Percentiles rank a stretch among this genome's conserved stretches.
phyloP scores from a whole-genome alignment of 164 flowering plant genomes.

The Cinnamomum micranthum region DNA sequence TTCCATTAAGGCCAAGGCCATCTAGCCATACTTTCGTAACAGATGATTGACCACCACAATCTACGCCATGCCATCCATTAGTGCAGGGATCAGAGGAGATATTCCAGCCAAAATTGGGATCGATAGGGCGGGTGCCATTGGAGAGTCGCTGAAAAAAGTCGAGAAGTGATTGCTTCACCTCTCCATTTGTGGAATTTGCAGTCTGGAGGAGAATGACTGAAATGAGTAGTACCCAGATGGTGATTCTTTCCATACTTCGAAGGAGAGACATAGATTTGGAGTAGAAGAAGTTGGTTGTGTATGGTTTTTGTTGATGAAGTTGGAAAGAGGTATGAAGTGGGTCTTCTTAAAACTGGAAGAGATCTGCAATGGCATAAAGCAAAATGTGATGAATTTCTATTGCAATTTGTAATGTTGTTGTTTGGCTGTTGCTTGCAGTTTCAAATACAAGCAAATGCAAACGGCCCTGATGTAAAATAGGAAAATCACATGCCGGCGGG shows the following conservation, averaged over 20 bases:
- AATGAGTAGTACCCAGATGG: constrained; percentile 29
- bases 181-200: constrained; percentile 20
- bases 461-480: background rate
- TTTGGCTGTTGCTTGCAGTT: background rate
- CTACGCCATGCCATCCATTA: constrained; percentile 32
- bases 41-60: constrained; percentile 13
- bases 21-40: constrained; percentile 31
- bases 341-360: background rate
- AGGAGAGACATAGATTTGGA: no score
- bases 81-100: constrained; percentile 39
- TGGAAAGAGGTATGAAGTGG: background rate
- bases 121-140: constrained; percentile 1
- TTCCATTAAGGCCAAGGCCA: constrained; percentile 25
- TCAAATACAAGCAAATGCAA: background rate
- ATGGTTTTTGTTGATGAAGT: background rate
- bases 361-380: background rate
- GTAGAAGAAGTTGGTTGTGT: background rate
- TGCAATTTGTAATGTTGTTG: constrained; percentile 14
- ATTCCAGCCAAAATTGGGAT: constrained; percentile 31
- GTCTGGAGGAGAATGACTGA: constrained; percentile 23
- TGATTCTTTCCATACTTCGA: constrained; percentile 19
- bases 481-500: constrained; percentile 17
- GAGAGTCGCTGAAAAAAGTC: constrained; percentile 25
- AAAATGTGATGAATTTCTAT: background rate
- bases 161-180: constrained; percentile 20